Evolutionary conservation across 2,329 filamentous ascomycete species (phyloP).

Genomic region (Ceratocystis alfenasii): DNA sequence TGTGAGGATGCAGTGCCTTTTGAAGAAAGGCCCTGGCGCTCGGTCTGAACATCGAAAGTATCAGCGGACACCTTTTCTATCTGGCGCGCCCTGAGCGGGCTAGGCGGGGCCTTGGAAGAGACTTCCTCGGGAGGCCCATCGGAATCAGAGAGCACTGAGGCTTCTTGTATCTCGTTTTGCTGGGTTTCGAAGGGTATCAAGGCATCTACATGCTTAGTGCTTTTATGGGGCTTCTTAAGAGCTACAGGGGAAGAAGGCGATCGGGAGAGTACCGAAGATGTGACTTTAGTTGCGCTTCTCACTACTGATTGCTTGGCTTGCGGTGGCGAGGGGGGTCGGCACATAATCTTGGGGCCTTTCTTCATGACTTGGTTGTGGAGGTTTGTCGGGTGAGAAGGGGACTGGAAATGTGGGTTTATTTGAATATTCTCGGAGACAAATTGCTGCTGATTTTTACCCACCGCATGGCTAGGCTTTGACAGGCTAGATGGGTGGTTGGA

Average conservation of each 20-base stretch:
- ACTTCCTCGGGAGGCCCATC: constrained; percentile 23
- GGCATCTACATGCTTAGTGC: neutral
- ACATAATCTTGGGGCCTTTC: neutral
- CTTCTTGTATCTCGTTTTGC: neutral
- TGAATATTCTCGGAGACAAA: neutral
- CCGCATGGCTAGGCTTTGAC: neutral
- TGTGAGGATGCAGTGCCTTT: neutral
- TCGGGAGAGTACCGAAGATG: neutral
- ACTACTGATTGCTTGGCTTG: neutral
- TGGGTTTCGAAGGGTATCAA: neutral
- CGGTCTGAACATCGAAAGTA: no score
- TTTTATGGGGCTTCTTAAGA: neutral
- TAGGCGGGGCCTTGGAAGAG: neutral
- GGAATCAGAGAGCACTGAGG: constrained; percentile 28
- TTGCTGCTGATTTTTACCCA: neutral
- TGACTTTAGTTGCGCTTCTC: neutral
- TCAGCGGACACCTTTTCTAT: neutral
- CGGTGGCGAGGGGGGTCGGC: neutral
- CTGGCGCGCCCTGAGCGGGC: neutral
- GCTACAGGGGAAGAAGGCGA: neutral
- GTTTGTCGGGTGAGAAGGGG: neutral
- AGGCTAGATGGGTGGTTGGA: neutral
- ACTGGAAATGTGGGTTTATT: neutral
- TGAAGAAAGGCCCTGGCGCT: neutral
- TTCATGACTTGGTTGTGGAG: neutral